A percentile compares a stretch with the other conserved stretches of the same genome.
Evolutionary conservation across 1,284 basidiomycete genomes (phyloP).

Genomic region (Cryptococcus floricola): DNA sequence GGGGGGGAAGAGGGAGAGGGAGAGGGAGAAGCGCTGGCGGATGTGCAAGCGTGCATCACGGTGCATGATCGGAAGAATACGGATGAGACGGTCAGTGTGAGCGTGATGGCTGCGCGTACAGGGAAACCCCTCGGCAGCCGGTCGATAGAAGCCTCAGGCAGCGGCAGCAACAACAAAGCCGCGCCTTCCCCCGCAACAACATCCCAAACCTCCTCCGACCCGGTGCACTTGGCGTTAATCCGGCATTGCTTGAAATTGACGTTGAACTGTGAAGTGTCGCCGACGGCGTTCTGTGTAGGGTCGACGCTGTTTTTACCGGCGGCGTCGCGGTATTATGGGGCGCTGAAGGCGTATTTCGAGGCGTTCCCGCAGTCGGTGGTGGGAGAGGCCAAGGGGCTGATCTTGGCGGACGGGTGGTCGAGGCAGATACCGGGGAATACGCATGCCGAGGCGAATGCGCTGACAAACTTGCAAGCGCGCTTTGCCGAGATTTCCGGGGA

Average conservation of each 20-base stretch:
- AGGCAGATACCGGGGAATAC: slow-evolving; percentile 92
- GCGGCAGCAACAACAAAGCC: too few species aligned
- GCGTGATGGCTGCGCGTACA: slow-evolving; percentile 13
- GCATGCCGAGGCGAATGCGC: slow-evolving; percentile 93
- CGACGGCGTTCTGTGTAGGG: slow-evolving; percentile 91
- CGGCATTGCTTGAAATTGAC: slow-evolving; percentile 45
- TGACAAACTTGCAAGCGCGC: slow-evolving; percentile 62
- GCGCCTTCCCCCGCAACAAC: too few species aligned
- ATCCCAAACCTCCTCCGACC: too few species aligned
- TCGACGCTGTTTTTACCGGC: slow-evolving; percentile 66
- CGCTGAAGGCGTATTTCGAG: slow-evolving; percentile 35
- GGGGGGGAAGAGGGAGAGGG: background rate
- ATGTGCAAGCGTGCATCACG: slow-evolving; percentile 23
- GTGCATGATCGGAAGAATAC: slow-evolving; percentile 45
- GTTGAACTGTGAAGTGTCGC: slow-evolving; percentile 45
- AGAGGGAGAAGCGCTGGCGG: slow-evolving; percentile 1
- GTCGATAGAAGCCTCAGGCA: background rate
- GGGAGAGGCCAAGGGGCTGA: slow-evolving; percentile 27
- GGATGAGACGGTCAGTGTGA: slow-evolving; percentile 39
- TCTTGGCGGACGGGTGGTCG: slow-evolving; percentile 81
- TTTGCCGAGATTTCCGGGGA: slow-evolving; percentile 44
- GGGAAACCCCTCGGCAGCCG: background rate
- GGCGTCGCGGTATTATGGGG: slow-evolving; percentile 39
- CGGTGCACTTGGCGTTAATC: slow-evolving; percentile 35
- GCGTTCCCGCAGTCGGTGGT: slow-evolving; percentile 14